Conservation (phyloP, 768 basidiomycete species). For the Panaeolus cyanescens region DNA sequence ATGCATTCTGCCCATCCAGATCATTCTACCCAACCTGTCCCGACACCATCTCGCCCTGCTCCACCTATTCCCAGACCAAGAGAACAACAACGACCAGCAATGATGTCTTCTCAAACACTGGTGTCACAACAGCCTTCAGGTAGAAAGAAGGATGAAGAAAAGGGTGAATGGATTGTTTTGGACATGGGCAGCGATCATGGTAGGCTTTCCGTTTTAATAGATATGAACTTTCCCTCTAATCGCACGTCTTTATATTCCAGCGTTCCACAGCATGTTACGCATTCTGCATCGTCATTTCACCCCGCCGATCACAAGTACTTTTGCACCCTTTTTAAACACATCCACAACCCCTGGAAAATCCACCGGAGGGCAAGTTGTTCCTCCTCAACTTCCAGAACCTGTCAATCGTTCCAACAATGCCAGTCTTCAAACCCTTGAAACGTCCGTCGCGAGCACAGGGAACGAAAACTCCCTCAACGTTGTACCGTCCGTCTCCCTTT, state of each 20-base stretch:
- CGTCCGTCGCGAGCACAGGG: neutral
- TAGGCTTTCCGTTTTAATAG: conserved; percentile 15
- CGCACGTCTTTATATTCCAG: conserved; percentile 29
- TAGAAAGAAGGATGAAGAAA: conserved; percentile 24
- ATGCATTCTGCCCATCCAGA: neutral
- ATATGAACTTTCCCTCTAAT: neutral
- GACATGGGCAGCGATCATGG: conserved; percentile 52
- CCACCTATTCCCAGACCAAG: neutral
- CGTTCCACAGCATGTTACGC: conserved; percentile 50
- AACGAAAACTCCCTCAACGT: neutral
- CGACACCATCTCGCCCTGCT: neutral
- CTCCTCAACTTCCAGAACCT: neutral
- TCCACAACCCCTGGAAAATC: neutral
- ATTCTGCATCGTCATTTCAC: conserved; percentile 49
- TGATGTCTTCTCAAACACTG: neutral
- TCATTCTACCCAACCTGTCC: neutral
- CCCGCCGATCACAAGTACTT: conserved; percentile 19
- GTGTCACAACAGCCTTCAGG: conserved; percentile 7
- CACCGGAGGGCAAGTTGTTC: neutral
- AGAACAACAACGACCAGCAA: neutral
- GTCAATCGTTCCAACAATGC: neutral
- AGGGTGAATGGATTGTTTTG: conserved; percentile 52
- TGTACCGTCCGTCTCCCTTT: conserved; percentile 27
- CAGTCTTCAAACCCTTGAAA: neutral
- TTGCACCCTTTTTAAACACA: neutral